These are phyloP conservation scores for Chlorella vulgaris DNA, from an alignment of 139 green algal genomes.

Conservation along the genomic window DNA sequence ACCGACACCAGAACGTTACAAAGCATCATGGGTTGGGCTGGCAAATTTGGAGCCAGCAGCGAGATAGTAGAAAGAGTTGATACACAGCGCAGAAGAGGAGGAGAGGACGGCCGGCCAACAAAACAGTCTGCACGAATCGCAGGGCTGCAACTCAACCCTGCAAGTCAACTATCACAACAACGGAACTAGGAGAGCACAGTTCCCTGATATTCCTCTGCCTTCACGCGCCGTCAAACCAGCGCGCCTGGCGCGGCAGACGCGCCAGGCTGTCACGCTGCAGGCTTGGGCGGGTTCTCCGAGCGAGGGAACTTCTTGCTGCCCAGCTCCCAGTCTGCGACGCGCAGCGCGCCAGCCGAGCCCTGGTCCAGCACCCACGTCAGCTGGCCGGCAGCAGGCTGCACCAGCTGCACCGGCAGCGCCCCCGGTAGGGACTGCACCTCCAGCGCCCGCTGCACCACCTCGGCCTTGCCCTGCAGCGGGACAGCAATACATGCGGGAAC, in stretches of 20 bases:
- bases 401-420: slow-evolving; percentile 87
- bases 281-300: slow-evolving; percentile 40
- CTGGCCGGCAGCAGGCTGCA: slow-evolving; percentile 63
- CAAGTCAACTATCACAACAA: no score
- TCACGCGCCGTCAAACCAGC: not conserved
- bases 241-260: not conserved
- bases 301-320: slow-evolving; percentile 72
- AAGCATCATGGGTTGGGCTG: no score
- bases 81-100: no score
- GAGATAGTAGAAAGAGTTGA: no score
- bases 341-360: slow-evolving; percentile 61
- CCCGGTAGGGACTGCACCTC: slow-evolving; percentile 91
- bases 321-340: slow-evolving; percentile 68
- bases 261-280: slow-evolving; percentile 1
- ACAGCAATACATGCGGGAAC: not conserved
- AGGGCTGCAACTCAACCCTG: no score
- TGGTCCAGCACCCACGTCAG: slow-evolving; percentile 65
- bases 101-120: no score
- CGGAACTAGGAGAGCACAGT: no score
- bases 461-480: slow-evolving; percentile 65
- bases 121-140: no score
- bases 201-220: no score
- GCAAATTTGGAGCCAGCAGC: no score
- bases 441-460: slow-evolving; percentile 87
- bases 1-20: no score